Base-by-base conservation (phyloP, 108 stramenopile species). In the Craspedostauros australis region DNA sequence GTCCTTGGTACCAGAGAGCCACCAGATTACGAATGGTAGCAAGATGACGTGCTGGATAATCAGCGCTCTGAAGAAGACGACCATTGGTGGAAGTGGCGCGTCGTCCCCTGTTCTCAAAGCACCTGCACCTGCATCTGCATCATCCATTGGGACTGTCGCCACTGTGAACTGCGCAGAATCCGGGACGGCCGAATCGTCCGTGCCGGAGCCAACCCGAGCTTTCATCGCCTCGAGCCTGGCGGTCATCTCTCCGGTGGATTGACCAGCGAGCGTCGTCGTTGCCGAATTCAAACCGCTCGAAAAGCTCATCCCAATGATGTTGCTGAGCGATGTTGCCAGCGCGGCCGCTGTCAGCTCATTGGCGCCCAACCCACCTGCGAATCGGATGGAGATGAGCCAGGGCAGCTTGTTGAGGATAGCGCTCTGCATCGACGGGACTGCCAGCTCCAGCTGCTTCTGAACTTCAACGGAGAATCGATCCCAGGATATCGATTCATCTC, bases 11-110 rank as follows among this genome's bases (percentile, higher is more conserved):
- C 77, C 79, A 37, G 9, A 36, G 11, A 80, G 25, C 80, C 84
- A 86, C 49, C 65, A 76, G 8, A 72, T 18, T 2, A 62, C 68
- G 1, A 81, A 59, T 0, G 84, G 84, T 2, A 81, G 23, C 2
- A 76, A 66, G 24, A 81, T 49, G 19, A 43, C 0, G 0, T 78
- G 33, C 38, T 86, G 79, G 39, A 86, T 64, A 5, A 64, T 30
- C 46, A 72, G 16, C 22, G 75, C 79, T 3, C 79, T 61, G 9
- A 63, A 75, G 0, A 81, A 49, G 53, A 55, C 80, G 5, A 77
- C 51, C 0, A 80, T 11, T 0, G 83, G 76, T 16, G 63, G 61
- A 11, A 64, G 40, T 14, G 67, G 64, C 19, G 55, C 64, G 19
- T 38, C 18, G 20, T 14, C 46, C 21, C 12, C 18, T 12, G 6